Conservation (phyloP, 2,329 filamentous ascomycete genomes). For the Hypoxylon sp. region DNA sequence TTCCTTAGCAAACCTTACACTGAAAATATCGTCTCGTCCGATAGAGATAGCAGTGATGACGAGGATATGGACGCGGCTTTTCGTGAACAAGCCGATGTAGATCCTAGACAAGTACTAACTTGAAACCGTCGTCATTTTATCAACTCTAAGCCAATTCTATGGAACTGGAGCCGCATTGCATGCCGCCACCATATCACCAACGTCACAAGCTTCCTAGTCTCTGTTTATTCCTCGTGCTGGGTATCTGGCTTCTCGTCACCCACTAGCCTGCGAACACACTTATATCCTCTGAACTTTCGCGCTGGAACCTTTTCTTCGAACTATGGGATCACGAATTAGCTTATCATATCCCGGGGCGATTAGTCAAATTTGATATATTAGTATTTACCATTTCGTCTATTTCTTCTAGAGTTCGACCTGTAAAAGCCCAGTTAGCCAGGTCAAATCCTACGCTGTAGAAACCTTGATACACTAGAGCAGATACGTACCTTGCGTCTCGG, state of each 20-base stretch:
- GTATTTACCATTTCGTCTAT: conserved; percentile 56
- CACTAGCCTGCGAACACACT: conserved; percentile 29
- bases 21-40: not conserved
- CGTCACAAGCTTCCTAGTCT: too few species aligned
- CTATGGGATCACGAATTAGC: conserved; percentile 11
- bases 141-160: too few species aligned
- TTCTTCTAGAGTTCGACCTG: conserved; percentile 54
- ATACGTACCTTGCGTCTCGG: conserved; percentile 54
- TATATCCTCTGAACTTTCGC: conserved; percentile 36
- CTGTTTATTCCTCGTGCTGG: conserved; percentile 31
- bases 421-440: too few species aligned
- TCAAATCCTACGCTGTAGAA: too few species aligned
- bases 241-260: conserved; percentile 27
- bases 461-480: too few species aligned
- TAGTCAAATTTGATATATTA: too few species aligned
- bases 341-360: too few species aligned
- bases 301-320: conserved; percentile 39
- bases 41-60: conserved; percentile 24
- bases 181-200: too few species aligned
- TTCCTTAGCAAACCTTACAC: conserved; percentile 15
- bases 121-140: not conserved
- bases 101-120: not conserved
- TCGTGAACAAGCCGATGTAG: not conserved
- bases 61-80: conserved; percentile 27
- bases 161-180: too few species aligned